Evolutionary conservation across 2,329 filamentous ascomycete species (phyloP), one percentile per base, ranked within the genome.

Genomic region (Fusarium sacchari): DNA sequence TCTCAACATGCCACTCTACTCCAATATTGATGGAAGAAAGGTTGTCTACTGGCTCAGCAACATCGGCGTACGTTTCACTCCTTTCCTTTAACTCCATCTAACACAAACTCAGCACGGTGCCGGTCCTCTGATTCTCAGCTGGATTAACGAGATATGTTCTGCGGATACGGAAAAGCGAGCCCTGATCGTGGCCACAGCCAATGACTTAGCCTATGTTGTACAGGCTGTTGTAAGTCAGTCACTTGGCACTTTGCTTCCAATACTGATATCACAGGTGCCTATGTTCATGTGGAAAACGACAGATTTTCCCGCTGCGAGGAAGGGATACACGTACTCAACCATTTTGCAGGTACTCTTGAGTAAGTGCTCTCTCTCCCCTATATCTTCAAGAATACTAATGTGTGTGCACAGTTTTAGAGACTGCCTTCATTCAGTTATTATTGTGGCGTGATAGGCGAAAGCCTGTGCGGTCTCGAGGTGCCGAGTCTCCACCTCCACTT

Each of bases 61-160:
- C 7, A 74, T 76, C 28, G 73, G 69, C 44, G 74, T 76, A 76
- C 14, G 74, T 65, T 20, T 9, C 34, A 18, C 7, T 20, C 12
- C 12, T 24, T 50, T 24, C 11, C 7, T 11, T 3, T 10, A 9
- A n/a, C 22, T 6, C 6, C 5, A 24, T 12, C 26, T 24, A 8
- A 26, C n/a, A 3, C 17, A 17, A 7, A 12, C 4, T 17, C 2
- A 26, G 43, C 39, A 61, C 4, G 72, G 74, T 15, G 74, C 73
- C 3, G 73, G 74, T 9, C 74, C 72, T 43, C 55, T 76, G 6
- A 76, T 76, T 22, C 61, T 76, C 7, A 74, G 73, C 13, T 76
- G 73, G 73, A 75, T 76, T 17, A 76, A 76, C n/a, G 73, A 76
- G 24, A 74, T 76, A 1, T 75, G 73, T 39, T 62, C 63, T 1